These are phyloP conservation scores for Schizonepeta tenuifolia DNA, from an alignment of 257 asterid genomes.

Conservation along the genomic window DNA sequence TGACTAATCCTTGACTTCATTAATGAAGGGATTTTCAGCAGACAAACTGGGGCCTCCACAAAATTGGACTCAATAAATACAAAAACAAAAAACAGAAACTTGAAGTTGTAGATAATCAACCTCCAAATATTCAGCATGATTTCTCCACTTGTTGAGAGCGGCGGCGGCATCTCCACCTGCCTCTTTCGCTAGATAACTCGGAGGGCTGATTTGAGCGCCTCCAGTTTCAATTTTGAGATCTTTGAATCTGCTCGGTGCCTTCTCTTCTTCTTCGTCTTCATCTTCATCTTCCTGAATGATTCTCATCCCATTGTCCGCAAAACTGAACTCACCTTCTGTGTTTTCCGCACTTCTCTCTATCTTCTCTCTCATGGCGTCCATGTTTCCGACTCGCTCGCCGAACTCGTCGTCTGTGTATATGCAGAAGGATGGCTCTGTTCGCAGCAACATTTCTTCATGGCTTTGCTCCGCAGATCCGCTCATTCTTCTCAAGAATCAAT, in stretches of 20 bases:
- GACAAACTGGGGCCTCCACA: constrained; percentile 9
- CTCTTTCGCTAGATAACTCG: background rate
- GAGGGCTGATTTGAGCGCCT: constrained; percentile 11
- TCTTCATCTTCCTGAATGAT: constrained; percentile 51
- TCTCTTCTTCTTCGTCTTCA: constrained; percentile 29
- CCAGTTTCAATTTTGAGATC: constrained; percentile 39
- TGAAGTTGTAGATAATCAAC: constrained; percentile 44
- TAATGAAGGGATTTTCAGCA: background rate
- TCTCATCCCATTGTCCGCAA: constrained; percentile 45
- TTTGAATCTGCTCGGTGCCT: constrained; percentile 35
- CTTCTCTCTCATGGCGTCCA: constrained; percentile 34
- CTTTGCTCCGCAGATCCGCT: constrained; percentile 27
- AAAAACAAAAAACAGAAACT: background rate
- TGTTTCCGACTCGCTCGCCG: constrained; percentile 27
- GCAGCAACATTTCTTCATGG: constrained; percentile 41
- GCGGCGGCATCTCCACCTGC: constrained; percentile 20
- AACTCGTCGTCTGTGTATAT: constrained; percentile 53
- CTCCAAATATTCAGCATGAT: constrained; percentile 72
- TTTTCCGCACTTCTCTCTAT: constrained; percentile 43
- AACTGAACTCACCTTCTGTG: constrained; percentile 52
- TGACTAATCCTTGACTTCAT: constrained; percentile 6
- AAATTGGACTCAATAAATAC: background rate
- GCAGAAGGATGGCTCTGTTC: constrained; percentile 68
- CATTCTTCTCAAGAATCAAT: background rate
- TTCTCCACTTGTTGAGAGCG: constrained; percentile 40